Base-by-base conservation (phyloP, 208 protist genomes). In the Angomonas ambiguus region DNA sequence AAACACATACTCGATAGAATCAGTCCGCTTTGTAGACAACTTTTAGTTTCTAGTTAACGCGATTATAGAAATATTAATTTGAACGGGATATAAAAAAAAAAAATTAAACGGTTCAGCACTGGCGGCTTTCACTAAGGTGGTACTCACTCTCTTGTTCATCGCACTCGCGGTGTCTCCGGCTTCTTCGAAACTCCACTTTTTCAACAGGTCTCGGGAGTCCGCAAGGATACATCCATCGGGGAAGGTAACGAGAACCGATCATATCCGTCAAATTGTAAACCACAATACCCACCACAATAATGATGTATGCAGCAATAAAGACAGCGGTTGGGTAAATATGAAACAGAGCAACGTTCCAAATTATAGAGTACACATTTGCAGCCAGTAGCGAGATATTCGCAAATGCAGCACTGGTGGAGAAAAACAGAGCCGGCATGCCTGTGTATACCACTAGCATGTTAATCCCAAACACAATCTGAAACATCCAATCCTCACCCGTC, bases 391-490 rank as follows among this genome's bases (percentile, higher is more conserved):
- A 95, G 42, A 95, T 67, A 56, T 95, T 95, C 18, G 80, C 84
- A 77, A 95, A 95, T 1, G 79, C 80, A 4, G 88, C 88, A 51
- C 85, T 92, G 22, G 80, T 79, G 13, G 88, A 25, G 13, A 92
- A 60, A 33, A 95, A 95, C 22, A 95, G 57, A 0, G 66, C 24
- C 8, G 88, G 88, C 78, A 95, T 82, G 0, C 69, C 65, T 3
- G 86, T 92, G 78, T 95, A 95, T 1, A 95, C 63, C 3, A 65
- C 71, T 11, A 95, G 62, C 88, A 95, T 95, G 1, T 85, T 87
- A 2, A 91, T n/a, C 11, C 85, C 85, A 76, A 94, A 94, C 1
- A 91, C 49, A 38, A 92, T 77, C 65, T 92, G 88, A 63, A 80
- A 89, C 16, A 91, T 62, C 77, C 76, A 87, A 42, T 92, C 83